phyloP scores from a whole-genome alignment of 2,329 filamentous ascomycete species.

The Talaromyces verruculosus region DNA sequence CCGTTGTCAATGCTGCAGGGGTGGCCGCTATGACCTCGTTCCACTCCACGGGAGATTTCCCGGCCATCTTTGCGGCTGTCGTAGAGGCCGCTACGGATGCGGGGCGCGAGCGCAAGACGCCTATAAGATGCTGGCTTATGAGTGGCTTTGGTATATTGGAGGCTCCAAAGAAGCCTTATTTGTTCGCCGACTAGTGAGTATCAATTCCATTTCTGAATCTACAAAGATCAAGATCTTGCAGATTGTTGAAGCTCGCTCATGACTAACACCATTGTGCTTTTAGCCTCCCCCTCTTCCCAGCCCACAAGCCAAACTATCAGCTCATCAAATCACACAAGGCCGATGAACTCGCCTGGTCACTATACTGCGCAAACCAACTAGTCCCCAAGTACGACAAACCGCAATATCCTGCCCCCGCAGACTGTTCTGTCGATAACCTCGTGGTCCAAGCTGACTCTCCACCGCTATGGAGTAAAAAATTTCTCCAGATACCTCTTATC shows the following conservation, averaged over 20 bases:
- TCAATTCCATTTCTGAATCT: background rate
- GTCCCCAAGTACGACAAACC: slow-evolving; percentile 23
- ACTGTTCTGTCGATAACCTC: slow-evolving; percentile 26
- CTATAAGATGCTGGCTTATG: slow-evolving; percentile 29
- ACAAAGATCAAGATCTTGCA: background rate
- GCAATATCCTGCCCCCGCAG: slow-evolving; percentile 23
- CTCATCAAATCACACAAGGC: slow-evolving; percentile 25
- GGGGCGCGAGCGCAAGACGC: slow-evolving; percentile 23
- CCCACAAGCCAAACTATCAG: slow-evolving; percentile 26
- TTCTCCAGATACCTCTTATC: slow-evolving; percentile 18
- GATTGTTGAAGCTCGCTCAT: background rate
- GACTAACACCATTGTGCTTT: background rate
- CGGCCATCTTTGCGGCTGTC: slow-evolving; percentile 27
- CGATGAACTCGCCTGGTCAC: slow-evolving; percentile 27
- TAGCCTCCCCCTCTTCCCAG: slow-evolving; percentile 26
- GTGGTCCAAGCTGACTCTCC: slow-evolving; percentile 20
- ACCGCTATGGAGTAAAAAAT: slow-evolving; percentile 21
- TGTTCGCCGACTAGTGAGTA: slow-evolving; percentile 26
- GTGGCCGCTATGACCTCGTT: slow-evolving; percentile 22
- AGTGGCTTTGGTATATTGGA: slow-evolving; percentile 27
- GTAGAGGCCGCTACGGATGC: slow-evolving; percentile 26
- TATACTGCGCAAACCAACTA: slow-evolving; percentile 27
- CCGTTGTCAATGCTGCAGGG: slow-evolving; percentile 30
- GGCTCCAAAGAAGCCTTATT: slow-evolving; percentile 24
- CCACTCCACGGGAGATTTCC: slow-evolving; percentile 23